Evolutionary conservation across 306 rosid species (phyloP), one percentile per base, ranked within the genome.

Genomic region (Sindora glabra): DNA sequence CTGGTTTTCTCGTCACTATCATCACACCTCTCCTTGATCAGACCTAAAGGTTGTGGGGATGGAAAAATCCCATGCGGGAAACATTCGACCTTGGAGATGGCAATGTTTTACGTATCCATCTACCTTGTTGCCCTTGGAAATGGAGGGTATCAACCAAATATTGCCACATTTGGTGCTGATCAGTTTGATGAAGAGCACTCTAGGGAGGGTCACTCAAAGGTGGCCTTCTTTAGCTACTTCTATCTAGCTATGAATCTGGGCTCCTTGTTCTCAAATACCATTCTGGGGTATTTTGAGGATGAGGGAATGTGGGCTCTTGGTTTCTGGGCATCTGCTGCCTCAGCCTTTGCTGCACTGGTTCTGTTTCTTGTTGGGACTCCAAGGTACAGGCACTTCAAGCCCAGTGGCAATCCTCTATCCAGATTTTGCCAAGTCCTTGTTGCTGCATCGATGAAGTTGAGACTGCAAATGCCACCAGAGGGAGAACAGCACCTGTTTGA

Each of bases 161-260:
- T 94, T 25, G 95, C 90, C 2, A 89, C 99, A 48, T 79, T 94
- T 29, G 99, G 99, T 40, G 99, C 99, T 49, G 99, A 94, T 77
- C 99, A 94, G 69, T 94, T 76, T 44, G 99, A 94, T 32, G 95
- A 83, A 65, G 99, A 86, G 59, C 79, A 86, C 71, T 74, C 68
- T 21, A 79, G 49, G 37, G 99, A 94, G 54, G 87, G 95, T 17
- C 73, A 21, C 49, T 78, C 79, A 1, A 94, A 94, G 70, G 94
- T 94, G 59, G 87, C 97, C 14, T 94, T 89, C 73, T 94, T 94
- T 57, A 94, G 99, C 86, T 94, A 89, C 94, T 94, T 84, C 81
- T 94, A 94, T 81, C 85, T 94, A 56, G 97, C 97, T 5, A n/a
- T 94, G 70, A 94, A 94, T 83, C 72, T 86, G 29, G 99, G 99